These are phyloP conservation scores for Linanthus parryae DNA, from an alignment of 148 eudicot genomes.

Conservation along the genomic window DNA sequence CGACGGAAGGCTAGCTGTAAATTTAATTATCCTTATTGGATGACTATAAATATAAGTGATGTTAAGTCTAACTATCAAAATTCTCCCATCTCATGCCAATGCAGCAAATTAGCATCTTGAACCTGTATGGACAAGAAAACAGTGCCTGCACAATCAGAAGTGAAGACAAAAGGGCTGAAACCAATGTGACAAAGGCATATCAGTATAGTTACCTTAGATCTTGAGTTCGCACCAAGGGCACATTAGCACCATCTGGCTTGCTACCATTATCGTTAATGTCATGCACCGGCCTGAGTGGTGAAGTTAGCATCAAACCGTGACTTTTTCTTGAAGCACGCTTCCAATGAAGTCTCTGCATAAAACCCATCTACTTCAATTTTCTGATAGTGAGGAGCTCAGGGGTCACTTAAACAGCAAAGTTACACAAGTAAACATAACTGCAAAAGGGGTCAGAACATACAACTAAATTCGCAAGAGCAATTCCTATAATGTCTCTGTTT, in stretches of 20 bases:
- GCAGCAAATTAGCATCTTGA: conserved; percentile 26
- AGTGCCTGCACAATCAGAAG: conserved; percentile 22
- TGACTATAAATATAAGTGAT: no score
- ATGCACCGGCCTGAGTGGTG: conserved; percentile 75
- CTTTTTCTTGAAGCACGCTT: conserved; percentile 81
- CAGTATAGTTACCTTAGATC: conserved; percentile 52
- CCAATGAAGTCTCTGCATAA: conserved; percentile 84
- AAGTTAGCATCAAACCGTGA: conserved; percentile 81
- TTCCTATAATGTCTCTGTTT: conserved; percentile 81
- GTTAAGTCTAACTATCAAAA: conserved; percentile 11
- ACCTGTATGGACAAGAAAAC: conserved; percentile 31
- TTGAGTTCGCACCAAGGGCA: conserved; percentile 65
- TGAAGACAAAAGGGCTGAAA: conserved; percentile 1
- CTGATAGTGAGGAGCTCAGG: no score
- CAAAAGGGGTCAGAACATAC: conserved; percentile 35
- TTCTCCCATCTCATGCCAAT: conserved; percentile 24
- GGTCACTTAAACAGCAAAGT: no score
- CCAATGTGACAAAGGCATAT: conserved; percentile 8
- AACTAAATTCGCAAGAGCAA: conserved; percentile 78
- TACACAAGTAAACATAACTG: not conserved
- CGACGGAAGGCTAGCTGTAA: not conserved
- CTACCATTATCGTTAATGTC: conserved; percentile 31
- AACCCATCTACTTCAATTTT: not conserved
- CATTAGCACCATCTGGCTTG: conserved; percentile 21
- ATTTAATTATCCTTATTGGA: not conserved